Base-by-base conservation (phyloP, 257 asterid species). In the Jasminum sambac region DNA sequence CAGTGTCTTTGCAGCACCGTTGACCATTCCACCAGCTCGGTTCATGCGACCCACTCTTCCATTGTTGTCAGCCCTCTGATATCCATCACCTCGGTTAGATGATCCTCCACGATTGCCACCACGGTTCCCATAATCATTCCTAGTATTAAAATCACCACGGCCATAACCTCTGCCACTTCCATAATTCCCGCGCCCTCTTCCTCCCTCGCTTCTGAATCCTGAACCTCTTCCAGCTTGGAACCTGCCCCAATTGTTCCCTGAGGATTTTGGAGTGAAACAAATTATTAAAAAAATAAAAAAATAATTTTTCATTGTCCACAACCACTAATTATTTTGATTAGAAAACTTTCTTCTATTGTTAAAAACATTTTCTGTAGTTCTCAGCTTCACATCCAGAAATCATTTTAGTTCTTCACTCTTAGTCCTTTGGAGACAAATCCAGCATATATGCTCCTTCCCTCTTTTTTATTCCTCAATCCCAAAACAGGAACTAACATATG, bases 111-210 rank as follows among this genome's bases (percentile, higher is more conserved):
- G 84, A 64, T 76, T 80, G 36, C 90, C 89, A 72, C 88, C 89
- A 75, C 96, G 79, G 84, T 80, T 81, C 60, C 69, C 78, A 71
- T 73, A 89, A 11, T 91, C 95, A 52, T 75, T 78, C 78, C 95
- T 71, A 25, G 88, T 83, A 67, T 72, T 75, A 59, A 79, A 90
- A 50, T 87, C 97, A 30, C 79, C 85, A 73, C 94, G 82, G 70
- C 80, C 84, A 55, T 84, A 79, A 39, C 84, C 84, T 67, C 96
- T 80, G 66, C 90, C 85, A 63, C 96, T 93, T 50, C 84, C 91
- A 59, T 81, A 89, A 76, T 76, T 78, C 17, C 95, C 96, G 16
- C 97, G 95, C 4, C 96, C 97, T 74, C 96, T 88, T 36, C 52
- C 75, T 70, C 85, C 86, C 13, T 80, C 89, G 3, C 52, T 76